Base-by-base conservation (phyloP, 2,329 filamentous ascomycete genomes). In the Penicillium vulpinum region DNA sequence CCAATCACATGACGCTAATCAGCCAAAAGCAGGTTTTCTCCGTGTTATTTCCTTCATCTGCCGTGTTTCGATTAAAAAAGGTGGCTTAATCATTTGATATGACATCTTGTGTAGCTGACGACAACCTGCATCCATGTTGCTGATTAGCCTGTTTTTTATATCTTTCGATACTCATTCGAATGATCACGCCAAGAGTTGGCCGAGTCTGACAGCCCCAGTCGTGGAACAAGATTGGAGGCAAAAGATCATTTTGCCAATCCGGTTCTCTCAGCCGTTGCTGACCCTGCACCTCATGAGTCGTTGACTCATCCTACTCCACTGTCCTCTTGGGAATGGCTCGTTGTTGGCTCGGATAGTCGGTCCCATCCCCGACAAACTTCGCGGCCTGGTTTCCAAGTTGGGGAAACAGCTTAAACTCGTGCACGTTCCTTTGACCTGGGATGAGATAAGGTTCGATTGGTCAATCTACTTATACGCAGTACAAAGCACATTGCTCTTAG, bases 1-100 rank as follows among this genome's bases (percentile, higher is more conserved):
- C 63, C 64, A 66, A 66, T 65, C 58, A 65, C 36, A 44, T 21
- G 4, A 22, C 4, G 7, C 49, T 6, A 44, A 38, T 39, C 11
- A 28, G 29, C 40, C 16, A 53, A 63, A 66, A 66, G 62, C 63
- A 66, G 63, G 63, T 65, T 66, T 66, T 65, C 33, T 7, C 44
- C 48, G 36, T 15, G 8, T 36, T 36, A 8, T 29, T 15, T 13
- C n/a, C 22, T 36, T 31, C 6, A 2, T 29, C 35, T 47, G 50
- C 29, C 28, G 38, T 53, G 40, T 53, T 36, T 52, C 6, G 22
- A 38, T 39, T n/a, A 11, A 28, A 41, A 29, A 31, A 38, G 13
- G 47, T 51, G 48, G 48, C 48, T 41, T 26, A 13, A 21, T 29
- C 33, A 29, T 31, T 51, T 44, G 29, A 44, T 51, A 44, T 45